A percentile compares a stretch with the other conserved stretches of the same genome.
Conservation (phyloP, 768 basidiomycete species). For the Paxillus involutus region DNA sequence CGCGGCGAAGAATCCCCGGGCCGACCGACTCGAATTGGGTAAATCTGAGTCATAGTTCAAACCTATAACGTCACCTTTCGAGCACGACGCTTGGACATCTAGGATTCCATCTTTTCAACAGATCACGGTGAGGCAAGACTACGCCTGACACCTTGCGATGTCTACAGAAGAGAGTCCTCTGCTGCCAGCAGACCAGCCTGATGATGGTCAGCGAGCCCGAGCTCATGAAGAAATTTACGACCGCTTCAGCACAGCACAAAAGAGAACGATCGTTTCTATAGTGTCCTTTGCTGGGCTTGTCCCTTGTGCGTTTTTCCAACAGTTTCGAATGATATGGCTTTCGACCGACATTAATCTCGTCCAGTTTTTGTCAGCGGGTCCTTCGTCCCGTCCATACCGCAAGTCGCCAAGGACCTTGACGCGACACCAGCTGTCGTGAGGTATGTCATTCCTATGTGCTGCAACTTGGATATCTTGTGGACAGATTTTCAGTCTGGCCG, state of each 20-base stretch:
- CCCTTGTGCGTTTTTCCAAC: slow-evolving; percentile 45
- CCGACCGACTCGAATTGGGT: too few relatives aligned
- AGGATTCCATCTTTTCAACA: too few relatives aligned
- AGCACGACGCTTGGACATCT: too few relatives aligned
- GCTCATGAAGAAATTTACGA: slow-evolving; percentile 45
- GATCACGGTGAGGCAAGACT: too few relatives aligned
- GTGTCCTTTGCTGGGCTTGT: slow-evolving; percentile 63
- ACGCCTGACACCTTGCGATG: slow-evolving; percentile 9
- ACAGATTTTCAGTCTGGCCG: slow-evolving; percentile 37
- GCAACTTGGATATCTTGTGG: not conserved
- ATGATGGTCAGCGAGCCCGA: not conserved
- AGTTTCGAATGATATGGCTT: not conserved
- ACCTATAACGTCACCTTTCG: too few relatives aligned
- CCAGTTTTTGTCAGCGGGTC: slow-evolving; percentile 67
- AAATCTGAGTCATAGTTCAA: too few relatives aligned
- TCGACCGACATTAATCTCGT: not conserved
- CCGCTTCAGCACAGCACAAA: slow-evolving; percentile 54
- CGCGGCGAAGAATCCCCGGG: too few relatives aligned
- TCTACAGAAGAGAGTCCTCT: slow-evolving; percentile 29
- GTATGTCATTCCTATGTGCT: slow-evolving; percentile 25
- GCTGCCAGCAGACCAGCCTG: slow-evolving; percentile 17
- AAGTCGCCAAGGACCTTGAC: slow-evolving; percentile 64
- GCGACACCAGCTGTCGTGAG: slow-evolving; percentile 59
- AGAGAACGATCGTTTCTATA: slow-evolving; percentile 54
- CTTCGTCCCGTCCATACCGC: slow-evolving; percentile 74